Evolutionary conservation across 345 rosid species (phyloP), one percentile per base, ranked within the genome.

Genomic region (Eucalyptus shirleyi): DNA sequence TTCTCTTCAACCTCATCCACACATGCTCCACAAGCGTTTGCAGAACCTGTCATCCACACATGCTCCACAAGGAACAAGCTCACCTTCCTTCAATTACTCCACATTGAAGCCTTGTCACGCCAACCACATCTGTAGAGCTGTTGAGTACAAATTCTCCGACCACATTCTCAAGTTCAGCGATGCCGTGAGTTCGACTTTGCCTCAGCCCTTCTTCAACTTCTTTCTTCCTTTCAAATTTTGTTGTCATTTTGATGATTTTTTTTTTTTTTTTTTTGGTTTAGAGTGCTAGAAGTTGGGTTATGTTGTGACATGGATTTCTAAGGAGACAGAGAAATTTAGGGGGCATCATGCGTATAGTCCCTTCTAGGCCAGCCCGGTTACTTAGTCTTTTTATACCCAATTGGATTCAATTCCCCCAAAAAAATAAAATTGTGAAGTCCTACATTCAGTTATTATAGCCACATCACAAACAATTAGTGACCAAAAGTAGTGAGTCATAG

Each of bases 121-220:
- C 56, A 53, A 53, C 4, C 24, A 53, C 56, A 19, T 53, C 10
- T 53, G 96, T 93, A 93, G 92, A 92, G 96, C 95, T 37, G 94
- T 96, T 1, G 97, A 95, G 90, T 95, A 96, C 93, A 93, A 95
- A 90, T 97, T 97, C 88, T 96, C 98, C 0, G 96, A 96, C 93
- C 97, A 98, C 28, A 97, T 97, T 91, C 98, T 98, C 6, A 97
- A 97, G 90, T 98, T 98, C 89, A 97, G 95, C 59, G 95, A 93
- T 90, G 93, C 94, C 40, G 95, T 96, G 90, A 95, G 96, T 90
- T 72, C 14, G 8, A 3, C 92, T 6, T 40, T 53, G 55, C 44
- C 53, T n/a, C 18, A 37, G 26, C 49, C 60, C n/a, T 32, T 77
- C 32, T 85, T 53, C 50, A 55, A 65, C 82, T 55, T 47, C 50